A percentile compares a stretch with the other conserved stretches of the same genome.
These are phyloP conservation scores for Lentinula detonsa DNA, from an alignment of 768 basidiomycete genomes.

Conservation along the genomic window DNA sequence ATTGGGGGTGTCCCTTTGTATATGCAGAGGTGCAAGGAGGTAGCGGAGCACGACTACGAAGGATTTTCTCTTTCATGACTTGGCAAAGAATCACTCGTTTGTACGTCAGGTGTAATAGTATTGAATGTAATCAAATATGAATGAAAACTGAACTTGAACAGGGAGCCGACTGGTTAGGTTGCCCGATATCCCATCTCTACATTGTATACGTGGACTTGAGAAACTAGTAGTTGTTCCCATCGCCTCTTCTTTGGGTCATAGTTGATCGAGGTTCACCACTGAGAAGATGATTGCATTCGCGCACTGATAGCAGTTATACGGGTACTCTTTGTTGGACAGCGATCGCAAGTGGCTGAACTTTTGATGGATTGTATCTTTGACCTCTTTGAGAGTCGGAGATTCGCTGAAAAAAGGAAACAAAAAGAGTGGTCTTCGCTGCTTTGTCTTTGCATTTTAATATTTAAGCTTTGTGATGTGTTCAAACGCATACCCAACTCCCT, in stretches of 20 bases:
- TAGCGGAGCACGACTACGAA: constrained; percentile 10
- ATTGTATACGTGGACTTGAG: too few species aligned
- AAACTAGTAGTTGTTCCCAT: too few species aligned
- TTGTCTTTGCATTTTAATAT: not conserved
- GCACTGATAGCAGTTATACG: not conserved
- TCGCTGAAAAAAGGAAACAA: not conserved
- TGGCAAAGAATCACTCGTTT: not conserved
- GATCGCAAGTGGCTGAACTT: not conserved
- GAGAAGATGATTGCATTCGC: too few species aligned
- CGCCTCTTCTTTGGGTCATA: too few species aligned
- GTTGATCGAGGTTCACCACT: too few species aligned
- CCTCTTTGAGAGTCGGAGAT: not conserved
- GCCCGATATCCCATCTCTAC: too few species aligned
- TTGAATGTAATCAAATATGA: too few species aligned
- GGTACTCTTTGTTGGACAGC: not conserved
- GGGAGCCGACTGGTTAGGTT: too few species aligned
- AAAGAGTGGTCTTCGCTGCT: not conserved
- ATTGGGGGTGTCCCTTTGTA: constrained; percentile 10
- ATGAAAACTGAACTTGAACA: too few species aligned
- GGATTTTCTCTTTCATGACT: constrained; percentile 6
- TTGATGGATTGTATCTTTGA: not conserved
- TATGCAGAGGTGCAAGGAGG: constrained; percentile 1
- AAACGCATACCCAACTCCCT: not conserved
- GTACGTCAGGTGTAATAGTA: too few species aligned
- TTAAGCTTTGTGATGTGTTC: not conserved